These are phyloP conservation scores for Tagetes erecta DNA, from an alignment of 129 eudicot species.

Conservation along the genomic window DNA sequence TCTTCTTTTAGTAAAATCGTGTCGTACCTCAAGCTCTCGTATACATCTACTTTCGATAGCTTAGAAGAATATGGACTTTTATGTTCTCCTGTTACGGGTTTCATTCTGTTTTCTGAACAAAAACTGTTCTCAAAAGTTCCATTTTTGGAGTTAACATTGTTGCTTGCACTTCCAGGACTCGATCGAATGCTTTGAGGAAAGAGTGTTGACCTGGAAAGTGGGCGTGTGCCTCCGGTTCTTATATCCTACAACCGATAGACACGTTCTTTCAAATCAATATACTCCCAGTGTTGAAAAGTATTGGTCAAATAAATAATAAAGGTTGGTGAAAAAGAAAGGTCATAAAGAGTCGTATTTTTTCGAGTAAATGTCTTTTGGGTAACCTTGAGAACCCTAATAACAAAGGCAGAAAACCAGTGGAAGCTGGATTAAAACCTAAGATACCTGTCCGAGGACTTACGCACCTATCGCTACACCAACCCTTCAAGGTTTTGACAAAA, in stretches of 20 bases:
- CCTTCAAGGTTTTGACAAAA: background rate
- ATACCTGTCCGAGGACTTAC: too few species aligned
- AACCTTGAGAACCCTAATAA: too few species aligned
- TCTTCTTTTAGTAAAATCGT: constrained; percentile 86
- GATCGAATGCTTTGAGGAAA: constrained; percentile 92
- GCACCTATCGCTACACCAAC: too few species aligned
- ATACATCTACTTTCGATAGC: constrained; percentile 57
- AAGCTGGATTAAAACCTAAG: background rate
- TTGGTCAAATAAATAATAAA: background rate
- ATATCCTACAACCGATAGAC: constrained; percentile 54
- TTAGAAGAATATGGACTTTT: constrained; percentile 56
- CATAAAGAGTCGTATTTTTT: too few species aligned
- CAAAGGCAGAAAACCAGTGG: background rate
- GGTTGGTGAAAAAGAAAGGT: background rate
- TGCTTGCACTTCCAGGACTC: constrained; percentile 35
- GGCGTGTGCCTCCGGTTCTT: constrained; percentile 62
- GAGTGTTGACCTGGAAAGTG: constrained; percentile 65
- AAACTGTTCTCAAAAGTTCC: constrained; percentile 40
- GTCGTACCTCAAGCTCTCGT: constrained; percentile 87
- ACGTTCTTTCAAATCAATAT: background rate
- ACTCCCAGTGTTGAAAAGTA: background rate
- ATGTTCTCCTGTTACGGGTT: constrained; percentile 41
- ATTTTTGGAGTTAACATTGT: constrained; percentile 43
- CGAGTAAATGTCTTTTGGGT: too few species aligned
- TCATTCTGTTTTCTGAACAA: constrained; percentile 39